A percentile compares a stretch with the other conserved stretches of the same genome.
Evolutionary conservation across 139 green algal species (phyloP).

Genomic region (Micromonas pusilla): DNA sequence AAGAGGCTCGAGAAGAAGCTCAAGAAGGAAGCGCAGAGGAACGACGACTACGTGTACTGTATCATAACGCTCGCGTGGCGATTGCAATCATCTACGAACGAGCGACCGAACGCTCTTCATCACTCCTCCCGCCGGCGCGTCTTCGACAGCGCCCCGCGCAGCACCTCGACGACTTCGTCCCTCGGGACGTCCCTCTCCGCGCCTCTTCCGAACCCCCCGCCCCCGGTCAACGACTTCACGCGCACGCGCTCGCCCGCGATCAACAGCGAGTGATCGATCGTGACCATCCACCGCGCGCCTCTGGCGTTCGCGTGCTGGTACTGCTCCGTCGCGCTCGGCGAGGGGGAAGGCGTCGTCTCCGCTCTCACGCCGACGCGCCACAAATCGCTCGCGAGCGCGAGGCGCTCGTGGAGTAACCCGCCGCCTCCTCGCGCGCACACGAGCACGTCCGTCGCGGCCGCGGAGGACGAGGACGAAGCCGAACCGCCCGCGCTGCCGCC

Average conservation of each 20-base stretch:
- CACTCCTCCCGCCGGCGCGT: too few species aligned
- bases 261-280: conserved; percentile 45
- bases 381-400: conserved; percentile 52
- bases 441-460: conserved; percentile 55
- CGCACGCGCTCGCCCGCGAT: conserved; percentile 14
- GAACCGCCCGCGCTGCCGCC: neutral
- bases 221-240: conserved; percentile 5
- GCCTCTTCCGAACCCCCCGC: too few species aligned
- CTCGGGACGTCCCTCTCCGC: neutral
- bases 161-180: neutral
- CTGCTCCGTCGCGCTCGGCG: conserved; percentile 62
- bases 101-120: too few species aligned
- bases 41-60: too few species aligned
- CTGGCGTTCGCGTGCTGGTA: conserved; percentile 63
- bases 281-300: conserved; percentile 65
- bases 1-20: too few species aligned
- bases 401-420: conserved; percentile 58
- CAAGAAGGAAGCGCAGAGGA: too few species aligned
- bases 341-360: conserved; percentile 51
- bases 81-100: too few species aligned
- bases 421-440: conserved; percentile 62
- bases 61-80: too few species aligned
- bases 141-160: too few species aligned
- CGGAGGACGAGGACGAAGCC: too few species aligned
- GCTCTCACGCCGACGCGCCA: conserved; percentile 62